Base-by-base conservation (phyloP, 257 asterid genomes). In the Solanum raphanifolium region DNA sequence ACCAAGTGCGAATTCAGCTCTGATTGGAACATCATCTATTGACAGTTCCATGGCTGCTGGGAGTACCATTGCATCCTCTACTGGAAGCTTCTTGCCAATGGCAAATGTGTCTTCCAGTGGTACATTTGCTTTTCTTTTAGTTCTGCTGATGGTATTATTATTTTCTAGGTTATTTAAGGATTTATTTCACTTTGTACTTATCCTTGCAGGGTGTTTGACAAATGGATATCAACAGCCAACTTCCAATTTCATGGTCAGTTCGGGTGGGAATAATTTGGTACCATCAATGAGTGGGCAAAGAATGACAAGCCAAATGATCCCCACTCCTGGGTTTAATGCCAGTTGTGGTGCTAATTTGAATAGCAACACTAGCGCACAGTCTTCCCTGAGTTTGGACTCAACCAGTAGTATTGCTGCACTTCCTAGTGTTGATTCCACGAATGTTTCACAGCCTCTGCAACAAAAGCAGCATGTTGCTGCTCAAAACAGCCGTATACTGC, bases 261-360 rank as follows among this genome's bases (percentile, higher is more conserved):
- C 95, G 87, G 95, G 93, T 41, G 95, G 98, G 89, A 94, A 87
- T 88, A 95, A 89, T 95, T 87, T 90, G 91, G 90, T 89, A 74
- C 21, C 94, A 87, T 93, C 98, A 87, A 87, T 93, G 91, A 94
- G 94, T 87, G 92, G 86, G 73, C 97, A 93, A 88, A 95, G 98
- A 89, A 92, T 93, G 95, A 83, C 95, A 18, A 94, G 97, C 90
- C 99, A 96, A 92, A 97, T 96, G 99, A 97, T 97, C 83, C 98
- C 99, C 13, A 95, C 99, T 79, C 98, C 99, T 88, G 99, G 99
- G 86, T 91, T 94, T 81, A 93, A 87, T 90, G 91, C 86, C 86
- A 82, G 43, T 52, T 1, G 69, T 82, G 92, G 83, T 88, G 93
- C 87, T 88, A 93, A 88, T 52, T 62, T 92, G 52, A 93, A 91